phyloP scores from a whole-genome alignment of 1,284 basidiomycete genomes.

The Moniliella sp. region DNA sequence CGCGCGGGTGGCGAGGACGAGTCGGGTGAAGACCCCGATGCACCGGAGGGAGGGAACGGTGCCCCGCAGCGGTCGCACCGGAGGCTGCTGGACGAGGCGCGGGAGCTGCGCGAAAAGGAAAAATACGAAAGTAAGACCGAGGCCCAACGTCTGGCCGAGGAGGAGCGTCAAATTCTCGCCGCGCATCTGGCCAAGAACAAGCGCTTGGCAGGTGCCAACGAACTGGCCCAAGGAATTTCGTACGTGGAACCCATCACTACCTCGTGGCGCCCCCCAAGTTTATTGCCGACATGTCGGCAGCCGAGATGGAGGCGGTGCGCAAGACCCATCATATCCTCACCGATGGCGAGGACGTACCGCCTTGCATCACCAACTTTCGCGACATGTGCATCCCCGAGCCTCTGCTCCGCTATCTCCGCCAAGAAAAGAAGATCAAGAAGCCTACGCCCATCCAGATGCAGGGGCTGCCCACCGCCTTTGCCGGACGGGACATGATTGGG shows the following conservation, averaged over 20 bases:
- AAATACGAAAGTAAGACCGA: constrained; percentile 49
- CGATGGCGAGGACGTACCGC: constrained; percentile 76
- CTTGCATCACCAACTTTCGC: constrained; percentile 75
- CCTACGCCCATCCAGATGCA: constrained; percentile 95
- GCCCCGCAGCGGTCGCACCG: constrained; percentile 46
- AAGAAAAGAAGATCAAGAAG: constrained; percentile 53
- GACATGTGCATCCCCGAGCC: constrained; percentile 91
- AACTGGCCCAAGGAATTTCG: constrained; percentile 72
- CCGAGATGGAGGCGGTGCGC: constrained; percentile 53
- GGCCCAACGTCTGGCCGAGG: constrained; percentile 61
- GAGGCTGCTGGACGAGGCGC: constrained; percentile 21
- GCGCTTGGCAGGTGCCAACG: constrained; percentile 73
- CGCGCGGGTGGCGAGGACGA: constrained; percentile 23
- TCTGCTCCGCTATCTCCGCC: constrained; percentile 58
- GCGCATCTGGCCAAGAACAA: constrained; percentile 72
- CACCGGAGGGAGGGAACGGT: constrained; percentile 42
- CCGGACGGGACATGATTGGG: constrained; percentile 37
- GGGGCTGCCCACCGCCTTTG: constrained; percentile 65
- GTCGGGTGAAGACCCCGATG: constrained; percentile 43
- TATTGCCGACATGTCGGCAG: constrained; percentile 49
- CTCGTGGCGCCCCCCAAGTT: constrained; percentile 75
- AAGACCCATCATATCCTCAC: constrained; percentile 78
- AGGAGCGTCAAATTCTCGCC: constrained; percentile 67
- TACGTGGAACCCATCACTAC: constrained; percentile 70
- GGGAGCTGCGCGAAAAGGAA: constrained; percentile 53